Base-by-base conservation (phyloP, 768 basidiomycete genomes). In the Kwoniella dejecticola region DNA sequence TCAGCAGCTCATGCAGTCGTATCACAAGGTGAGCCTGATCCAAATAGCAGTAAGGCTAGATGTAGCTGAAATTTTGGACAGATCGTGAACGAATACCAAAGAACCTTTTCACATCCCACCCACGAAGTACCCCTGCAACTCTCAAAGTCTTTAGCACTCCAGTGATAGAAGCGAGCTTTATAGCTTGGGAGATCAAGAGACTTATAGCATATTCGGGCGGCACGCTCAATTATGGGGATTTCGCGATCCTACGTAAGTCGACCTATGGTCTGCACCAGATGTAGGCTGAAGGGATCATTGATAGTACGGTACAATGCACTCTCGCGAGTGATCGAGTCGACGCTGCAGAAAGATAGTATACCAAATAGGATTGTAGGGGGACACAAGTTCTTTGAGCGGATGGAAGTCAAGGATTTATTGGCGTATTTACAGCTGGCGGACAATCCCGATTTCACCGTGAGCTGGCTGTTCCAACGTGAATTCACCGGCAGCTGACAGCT, bases 381-480 rank as follows among this genome's bases (percentile, higher is more conserved):
- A 0, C 88, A 89, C 71, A 89, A 87, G 71, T 92, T 92, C 82
- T 93, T 93, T 68, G 89, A 92, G 65, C 85, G 90, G 17, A 74
- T 85, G 70, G 91, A 92, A 52, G 84, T 93, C 71, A 91, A 91
- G 79, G 89, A 91, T 76, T 57, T 91, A 11, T 79, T 92, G 27
- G 87, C 88, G 1, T 93, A 93, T 71, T 81, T 94, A 2, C 91
- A 92, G 72, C 81, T 94, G 3, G 81, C 88, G 1, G 90, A 91
- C 66, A 92, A 92, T 48, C 75, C 74, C 5, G 67, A 70, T 50
- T 80, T 78, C 40, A 65, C 68, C 5, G 75, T 76, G 30, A 69
- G 73, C 52, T 40, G 17, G 19, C 40, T n/a, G 52, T 70, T 31
- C 11, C 27, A 31, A n/a, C 13, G 30, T 17, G 36, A 8, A 38